Evolutionary conservation across 129 eudicot genomes (phyloP).

Genomic region (Ambrosia trifida): DNA sequence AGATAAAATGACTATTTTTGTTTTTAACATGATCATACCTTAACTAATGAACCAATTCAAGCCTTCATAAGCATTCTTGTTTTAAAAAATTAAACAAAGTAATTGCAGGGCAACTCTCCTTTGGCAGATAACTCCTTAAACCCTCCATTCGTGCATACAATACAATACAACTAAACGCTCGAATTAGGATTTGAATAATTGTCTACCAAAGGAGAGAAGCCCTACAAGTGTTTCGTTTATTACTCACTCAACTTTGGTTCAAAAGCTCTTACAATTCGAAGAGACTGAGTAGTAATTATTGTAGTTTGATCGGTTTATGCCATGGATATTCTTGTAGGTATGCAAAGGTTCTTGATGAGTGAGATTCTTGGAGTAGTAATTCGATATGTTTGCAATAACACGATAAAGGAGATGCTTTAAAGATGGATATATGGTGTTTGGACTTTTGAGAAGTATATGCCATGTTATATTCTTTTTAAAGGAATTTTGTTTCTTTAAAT

Average conservation of each 20-base stretch:
- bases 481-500: slow-evolving; percentile 19
- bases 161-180: not conserved
- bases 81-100: slow-evolving; percentile 22
- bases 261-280: not conserved
- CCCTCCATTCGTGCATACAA: not conserved
- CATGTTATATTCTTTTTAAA: slow-evolving; percentile 32
- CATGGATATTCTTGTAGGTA: slow-evolving; percentile 25
- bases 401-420: slow-evolving; percentile 20
- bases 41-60: not conserved
- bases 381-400: slow-evolving; percentile 13
- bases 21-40: slow-evolving; percentile 9
- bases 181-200: slow-evolving; percentile 3
- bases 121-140: slow-evolving; percentile 26
- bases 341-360: slow-evolving; percentile 23
- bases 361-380: slow-evolving; percentile 31
- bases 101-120: slow-evolving; percentile 46
- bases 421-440: slow-evolving; percentile 25
- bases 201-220: slow-evolving; percentile 31
- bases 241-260: not conserved
- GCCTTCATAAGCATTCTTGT: not conserved
- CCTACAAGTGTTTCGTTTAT: slow-evolving; percentile 29
- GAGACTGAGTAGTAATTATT: slow-evolving; percentile 9
- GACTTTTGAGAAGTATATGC: slow-evolving; percentile 36
- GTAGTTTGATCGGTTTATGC: slow-evolving; percentile 29
- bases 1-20: not conserved